These are phyloP conservation scores for Hypoxylon cercidicola DNA, from an alignment of 495 filamentous ascomycete genomes.

Conservation along the genomic window DNA sequence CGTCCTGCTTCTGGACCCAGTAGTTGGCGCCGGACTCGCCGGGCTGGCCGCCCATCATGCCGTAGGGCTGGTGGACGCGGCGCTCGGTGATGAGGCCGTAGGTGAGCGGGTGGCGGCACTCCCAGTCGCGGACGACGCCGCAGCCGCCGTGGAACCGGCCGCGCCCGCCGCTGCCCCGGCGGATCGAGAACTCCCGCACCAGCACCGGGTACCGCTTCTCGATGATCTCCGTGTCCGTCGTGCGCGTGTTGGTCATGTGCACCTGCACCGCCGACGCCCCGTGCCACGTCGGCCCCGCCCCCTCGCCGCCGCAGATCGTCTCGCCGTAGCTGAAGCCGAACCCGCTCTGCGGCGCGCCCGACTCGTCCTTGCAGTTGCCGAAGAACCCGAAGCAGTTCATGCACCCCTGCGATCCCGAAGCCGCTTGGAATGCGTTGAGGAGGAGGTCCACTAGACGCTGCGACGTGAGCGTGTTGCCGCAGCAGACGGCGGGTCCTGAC, in stretches of 20 bases:
- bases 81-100: slow-evolving; percentile 79
- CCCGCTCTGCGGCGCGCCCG: slow-evolving; percentile 66
- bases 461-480: slow-evolving; percentile 89
- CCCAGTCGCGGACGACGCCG: slow-evolving; percentile 91
- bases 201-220: slow-evolving; percentile 92
- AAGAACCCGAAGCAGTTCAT: slow-evolving; percentile 85
- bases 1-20: slow-evolving; percentile 69
- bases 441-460: slow-evolving; percentile 96
- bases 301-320: slow-evolving; percentile 92
- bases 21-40: slow-evolving; percentile 81
- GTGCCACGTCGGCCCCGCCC: slow-evolving; percentile 87
- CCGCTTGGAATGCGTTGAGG: slow-evolving; percentile 88
- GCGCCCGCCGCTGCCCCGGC: slow-evolving; percentile 72
- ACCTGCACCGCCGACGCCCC: slow-evolving; percentile 91
- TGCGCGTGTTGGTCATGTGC: slow-evolving; percentile 98
- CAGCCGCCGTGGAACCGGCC: slow-evolving; percentile 85
- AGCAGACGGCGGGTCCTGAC: slow-evolving; percentile 67
- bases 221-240: slow-evolving; percentile 94
- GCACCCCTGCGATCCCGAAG: slow-evolving; percentile 80
- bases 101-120: slow-evolving; percentile 86
- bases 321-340: slow-evolving; percentile 98
- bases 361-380: slow-evolving; percentile 64
- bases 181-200: slow-evolving; percentile 82
- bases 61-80: slow-evolving; percentile 87
- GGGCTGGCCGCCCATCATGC: slow-evolving; percentile 85